Percentiles rank a stretch among this genome's conserved stretches.
Evolutionary conservation across 805 yeast genomes (phyloP).

Genomic region (Barnettozyma populi): DNA sequence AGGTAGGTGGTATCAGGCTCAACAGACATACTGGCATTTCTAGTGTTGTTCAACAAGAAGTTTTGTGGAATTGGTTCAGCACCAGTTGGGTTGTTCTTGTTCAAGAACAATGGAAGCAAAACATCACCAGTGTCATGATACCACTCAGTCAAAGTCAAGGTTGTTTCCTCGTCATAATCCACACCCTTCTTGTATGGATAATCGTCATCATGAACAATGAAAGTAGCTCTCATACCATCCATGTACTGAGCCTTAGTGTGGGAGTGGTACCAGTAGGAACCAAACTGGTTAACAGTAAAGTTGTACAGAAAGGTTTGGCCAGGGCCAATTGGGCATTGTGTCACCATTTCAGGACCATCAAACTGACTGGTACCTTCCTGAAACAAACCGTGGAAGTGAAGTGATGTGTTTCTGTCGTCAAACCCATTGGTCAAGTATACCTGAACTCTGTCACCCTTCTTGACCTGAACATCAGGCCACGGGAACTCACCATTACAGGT

Average conservation of each 20-base stretch:
- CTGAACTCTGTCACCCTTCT: slow-evolving; percentile 37
- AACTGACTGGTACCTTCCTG: slow-evolving; percentile 42
- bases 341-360: slow-evolving; percentile 46
- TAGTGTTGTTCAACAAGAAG: slow-evolving; percentile 76
- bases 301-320: slow-evolving; percentile 37
- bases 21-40: slow-evolving; percentile 69
- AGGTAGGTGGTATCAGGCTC: slow-evolving; percentile 83
- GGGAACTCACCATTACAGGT: slow-evolving; percentile 55
- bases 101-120: slow-evolving; percentile 53
- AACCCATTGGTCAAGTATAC: slow-evolving; percentile 36
- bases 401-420: slow-evolving; percentile 39
- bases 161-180: slow-evolving; percentile 75
- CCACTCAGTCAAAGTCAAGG: slow-evolving; percentile 77
- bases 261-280: slow-evolving; percentile 54
- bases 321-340: slow-evolving; percentile 44
- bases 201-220: slow-evolving; percentile 55
- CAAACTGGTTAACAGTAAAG: slow-evolving; percentile 39
- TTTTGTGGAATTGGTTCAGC: slow-evolving; percentile 94
- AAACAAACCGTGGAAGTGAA: slow-evolving; percentile 51
- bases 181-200: slow-evolving; percentile 45
- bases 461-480: slow-evolving; percentile 41
- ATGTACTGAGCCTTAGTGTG: slow-evolving; percentile 42
- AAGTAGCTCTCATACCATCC: slow-evolving; percentile 45
- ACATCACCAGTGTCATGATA: slow-evolving; percentile 59
- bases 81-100: slow-evolving; percentile 86